A percentile compares a stretch with the other conserved stretches of the same genome.
These are phyloP conservation scores for Gloeostereum incarnatum DNA, from an alignment of 768 basidiomycete species.

Conservation along the genomic window DNA sequence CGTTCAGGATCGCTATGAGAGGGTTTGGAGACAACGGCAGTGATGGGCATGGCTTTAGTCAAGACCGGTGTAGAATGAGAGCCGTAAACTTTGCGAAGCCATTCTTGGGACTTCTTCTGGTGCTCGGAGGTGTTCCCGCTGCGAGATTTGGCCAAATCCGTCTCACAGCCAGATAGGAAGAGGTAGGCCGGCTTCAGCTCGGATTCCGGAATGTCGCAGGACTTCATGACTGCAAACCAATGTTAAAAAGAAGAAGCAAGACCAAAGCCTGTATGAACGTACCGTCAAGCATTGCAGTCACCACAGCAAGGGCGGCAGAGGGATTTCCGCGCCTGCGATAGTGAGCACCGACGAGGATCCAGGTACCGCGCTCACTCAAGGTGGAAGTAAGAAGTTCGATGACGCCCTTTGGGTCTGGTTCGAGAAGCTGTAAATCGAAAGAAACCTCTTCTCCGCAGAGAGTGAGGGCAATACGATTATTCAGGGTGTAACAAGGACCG, in stretches of 20 bases:
- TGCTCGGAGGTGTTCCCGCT: constrained; percentile 21
- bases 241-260: constrained; percentile 5
- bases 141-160: constrained; percentile 27
- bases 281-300: constrained; percentile 41
- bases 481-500: constrained; percentile 12
- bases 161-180: constrained; percentile 45
- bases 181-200: constrained; percentile 41
- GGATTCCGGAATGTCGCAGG: constrained; percentile 22
- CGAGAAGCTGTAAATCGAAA: constrained; percentile 32
- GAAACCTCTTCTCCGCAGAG: constrained; percentile 30
- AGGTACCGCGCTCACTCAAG: constrained; percentile 37
- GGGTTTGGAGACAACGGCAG: neutral
- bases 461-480: constrained; percentile 20
- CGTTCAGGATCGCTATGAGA: too few species aligned
- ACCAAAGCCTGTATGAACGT: constrained; percentile 4
- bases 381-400: constrained; percentile 36
- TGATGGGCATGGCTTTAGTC: constrained; percentile 1
- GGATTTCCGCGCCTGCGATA: constrained; percentile 42
- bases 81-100: constrained; percentile 43
- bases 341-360: constrained; percentile 45
- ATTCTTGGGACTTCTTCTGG: constrained; percentile 27
- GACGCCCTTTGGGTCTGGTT: constrained; percentile 32
- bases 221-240: constrained; percentile 26
- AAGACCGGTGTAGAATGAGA: constrained; percentile 4
- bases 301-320: constrained; percentile 31